These are phyloP conservation scores for Chalara sp. DNA, from an alignment of 2,329 filamentous ascomycete species.

Conservation along the genomic window DNA sequence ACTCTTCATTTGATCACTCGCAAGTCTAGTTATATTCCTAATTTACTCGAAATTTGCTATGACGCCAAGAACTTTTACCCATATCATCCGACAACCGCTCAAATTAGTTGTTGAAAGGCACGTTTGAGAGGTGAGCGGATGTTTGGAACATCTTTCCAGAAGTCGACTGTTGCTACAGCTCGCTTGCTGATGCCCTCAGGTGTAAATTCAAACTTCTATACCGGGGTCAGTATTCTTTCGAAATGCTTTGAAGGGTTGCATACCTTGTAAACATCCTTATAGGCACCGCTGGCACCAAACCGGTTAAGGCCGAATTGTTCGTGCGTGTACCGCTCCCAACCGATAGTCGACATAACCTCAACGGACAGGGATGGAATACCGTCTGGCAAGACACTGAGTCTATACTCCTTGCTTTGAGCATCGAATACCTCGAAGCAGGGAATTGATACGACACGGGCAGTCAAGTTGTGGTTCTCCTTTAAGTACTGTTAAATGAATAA, in stretches of 20 bases:
- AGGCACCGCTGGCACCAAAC: conserved; percentile 94
- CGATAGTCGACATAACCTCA: conserved; percentile 94
- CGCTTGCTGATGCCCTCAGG: conserved; percentile 95
- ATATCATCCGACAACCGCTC: conserved; percentile 31
- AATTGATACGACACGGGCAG: conserved; percentile 87
- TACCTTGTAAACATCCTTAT: conserved; percentile 95
- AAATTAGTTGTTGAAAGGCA: conserved; percentile 96
- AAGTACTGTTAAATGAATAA: conserved; percentile 44
- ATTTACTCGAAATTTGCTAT: too few species aligned
- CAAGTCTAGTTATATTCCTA: too few species aligned
- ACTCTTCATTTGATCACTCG: too few species aligned
- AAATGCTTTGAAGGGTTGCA: conserved; percentile 25
- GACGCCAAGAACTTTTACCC: too few species aligned
- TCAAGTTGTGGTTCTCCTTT: conserved; percentile 79
- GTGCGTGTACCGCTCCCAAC: conserved; percentile 98
- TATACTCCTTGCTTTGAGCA: conserved; percentile 88
- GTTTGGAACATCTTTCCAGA: conserved; percentile 91
- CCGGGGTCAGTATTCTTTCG: conserved; percentile 30
- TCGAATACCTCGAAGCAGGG: conserved; percentile 98
- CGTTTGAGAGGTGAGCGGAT: conserved; percentile 93
- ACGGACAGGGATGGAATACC: conserved; percentile 89
- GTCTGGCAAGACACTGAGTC: conserved; percentile 84
- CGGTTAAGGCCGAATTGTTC: conserved; percentile 99
- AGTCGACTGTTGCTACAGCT: conserved; percentile 83
- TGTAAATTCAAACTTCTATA: conserved; percentile 97